These are phyloP conservation scores for Apiotrichum laibachii DNA, from an alignment of 1,284 basidiomycete species.

Conservation along the genomic window DNA sequence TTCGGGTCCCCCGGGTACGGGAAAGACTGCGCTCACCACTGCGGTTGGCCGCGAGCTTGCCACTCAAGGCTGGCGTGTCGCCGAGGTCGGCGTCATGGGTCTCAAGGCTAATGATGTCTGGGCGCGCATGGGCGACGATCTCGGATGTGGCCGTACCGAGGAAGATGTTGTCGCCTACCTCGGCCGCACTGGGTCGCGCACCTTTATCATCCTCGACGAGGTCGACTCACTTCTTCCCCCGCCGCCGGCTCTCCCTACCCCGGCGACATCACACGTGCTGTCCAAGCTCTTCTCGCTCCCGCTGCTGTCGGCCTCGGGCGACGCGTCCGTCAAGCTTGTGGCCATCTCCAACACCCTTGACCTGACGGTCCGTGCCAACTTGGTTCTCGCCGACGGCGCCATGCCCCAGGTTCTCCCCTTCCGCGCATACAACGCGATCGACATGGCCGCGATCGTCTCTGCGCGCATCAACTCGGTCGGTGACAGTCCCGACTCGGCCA, in stretches of 20 bases:
- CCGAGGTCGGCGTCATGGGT: constrained; percentile 50
- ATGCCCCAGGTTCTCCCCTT: constrained; percentile 47
- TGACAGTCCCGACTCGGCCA: constrained; percentile 19
- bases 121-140: constrained; percentile 35
- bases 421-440: constrained; percentile 44
- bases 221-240: constrained; percentile 50
- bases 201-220: constrained; percentile 51
- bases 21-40: constrained; percentile 51
- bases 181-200: constrained; percentile 15
- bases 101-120: constrained; percentile 41
- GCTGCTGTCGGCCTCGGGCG: constrained; percentile 21
- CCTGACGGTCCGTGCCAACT: constrained; percentile 47
- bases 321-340: constrained; percentile 42
- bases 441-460: constrained; percentile 48
- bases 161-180: constrained; percentile 31
- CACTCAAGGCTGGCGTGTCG: constrained; percentile 38
- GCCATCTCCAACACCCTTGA: constrained; percentile 52
- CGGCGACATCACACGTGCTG: constrained; percentile 45
- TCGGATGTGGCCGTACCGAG: constrained; percentile 38
- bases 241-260: constrained; percentile 32
- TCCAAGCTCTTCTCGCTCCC: constrained; percentile 48
- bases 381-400: constrained; percentile 38
- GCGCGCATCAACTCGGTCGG: constrained; percentile 32
- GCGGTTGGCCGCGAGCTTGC: constrained; percentile 36
- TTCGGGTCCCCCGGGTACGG: constrained; percentile 52